A percentile compares a stretch with the other conserved stretches of the same genome.
These are phyloP conservation scores for Sporothrix luriei DNA, from an alignment of 2,329 filamentous ascomycete genomes.

Conservation along the genomic window DNA sequence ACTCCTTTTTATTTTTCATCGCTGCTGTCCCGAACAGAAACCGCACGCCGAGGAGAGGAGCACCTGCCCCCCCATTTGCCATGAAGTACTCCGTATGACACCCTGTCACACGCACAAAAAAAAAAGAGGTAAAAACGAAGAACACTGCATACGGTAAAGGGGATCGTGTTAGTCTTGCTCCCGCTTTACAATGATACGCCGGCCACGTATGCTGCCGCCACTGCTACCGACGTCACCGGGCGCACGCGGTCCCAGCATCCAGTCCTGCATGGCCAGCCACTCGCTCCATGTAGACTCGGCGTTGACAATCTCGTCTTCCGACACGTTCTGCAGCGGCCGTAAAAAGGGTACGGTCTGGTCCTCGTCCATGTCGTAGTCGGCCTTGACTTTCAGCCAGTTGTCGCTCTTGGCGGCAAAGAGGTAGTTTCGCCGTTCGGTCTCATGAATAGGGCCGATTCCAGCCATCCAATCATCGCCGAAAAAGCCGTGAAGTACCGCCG, in stretches of 20 bases:
- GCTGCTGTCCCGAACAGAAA: constrained; percentile 4
- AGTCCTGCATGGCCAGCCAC: constrained; percentile 96
- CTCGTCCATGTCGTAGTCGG: constrained; percentile 82
- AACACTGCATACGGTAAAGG: background rate
- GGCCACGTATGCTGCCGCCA: constrained; percentile 27
- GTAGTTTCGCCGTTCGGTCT: constrained; percentile 90
- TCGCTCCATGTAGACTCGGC: constrained; percentile 89
- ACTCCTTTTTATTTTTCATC: background rate
- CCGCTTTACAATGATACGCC: constrained; percentile 33
- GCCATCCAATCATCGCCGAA: constrained; percentile 91
- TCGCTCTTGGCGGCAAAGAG: constrained; percentile 93
- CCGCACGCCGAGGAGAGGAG: background rate
- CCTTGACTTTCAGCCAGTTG: constrained; percentile 85
- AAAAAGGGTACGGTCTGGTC: constrained; percentile 87
- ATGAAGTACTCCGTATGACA: constrained; percentile 12
- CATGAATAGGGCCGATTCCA: constrained; percentile 80
- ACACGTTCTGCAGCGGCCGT: constrained; percentile 74
- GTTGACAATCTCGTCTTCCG: constrained; percentile 75
- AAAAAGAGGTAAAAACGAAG: background rate
- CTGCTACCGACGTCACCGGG: constrained; percentile 49
- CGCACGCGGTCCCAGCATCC: constrained; percentile 89
- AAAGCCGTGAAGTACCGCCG: constrained; percentile 86
- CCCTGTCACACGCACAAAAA: background rate
- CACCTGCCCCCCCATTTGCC: background rate
- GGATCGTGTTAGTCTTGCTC: constrained; percentile 30